Conservation (phyloP, 2,329 filamentous ascomycete genomes). For the Cytospora chrysosperma region DNA sequence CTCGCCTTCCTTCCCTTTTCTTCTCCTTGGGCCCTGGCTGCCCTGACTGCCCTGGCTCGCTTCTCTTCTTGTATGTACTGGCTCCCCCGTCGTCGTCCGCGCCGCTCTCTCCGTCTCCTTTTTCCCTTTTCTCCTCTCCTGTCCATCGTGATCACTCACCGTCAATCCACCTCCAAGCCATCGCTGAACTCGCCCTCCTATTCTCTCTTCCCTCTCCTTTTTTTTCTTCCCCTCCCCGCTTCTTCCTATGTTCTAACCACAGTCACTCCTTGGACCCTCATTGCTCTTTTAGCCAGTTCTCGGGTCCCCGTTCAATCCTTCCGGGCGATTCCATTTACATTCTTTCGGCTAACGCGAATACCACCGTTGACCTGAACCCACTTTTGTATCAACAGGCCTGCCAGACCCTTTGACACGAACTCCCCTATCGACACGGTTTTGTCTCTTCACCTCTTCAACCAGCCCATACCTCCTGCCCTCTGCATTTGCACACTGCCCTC, state of each 20-base stretch:
- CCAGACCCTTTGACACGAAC: background rate
- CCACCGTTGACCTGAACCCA: constrained; percentile 25
- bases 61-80: constrained; percentile 14
- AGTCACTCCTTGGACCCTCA: constrained; percentile 51
- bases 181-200: constrained; percentile 29
- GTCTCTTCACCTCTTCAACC: constrained; percentile 24
- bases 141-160: constrained; percentile 25
- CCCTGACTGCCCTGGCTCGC: constrained; percentile 4
- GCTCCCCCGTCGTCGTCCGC: constrained; percentile 8
- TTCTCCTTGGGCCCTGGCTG: constrained; percentile 29
- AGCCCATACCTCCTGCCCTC: constrained; percentile 19
- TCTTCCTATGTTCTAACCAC: constrained; percentile 38
- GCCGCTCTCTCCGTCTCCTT: constrained; percentile 26
- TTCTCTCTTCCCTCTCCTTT: constrained; percentile 31
- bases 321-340: constrained; percentile 45
- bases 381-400: constrained; percentile 1
- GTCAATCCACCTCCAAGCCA: constrained; percentile 23
- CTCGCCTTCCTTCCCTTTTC: constrained; percentile 31
- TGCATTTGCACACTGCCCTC: constrained; percentile 26
- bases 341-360: constrained; percentile 35
- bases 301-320: constrained; percentile 52
- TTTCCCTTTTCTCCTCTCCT: constrained; percentile 31
- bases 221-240: constrained; percentile 37
- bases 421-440: background rate
- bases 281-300: constrained; percentile 33